Evolutionary conservation across 441 rosid species (phyloP).

Genomic region (Eutrema salsugineum): DNA sequence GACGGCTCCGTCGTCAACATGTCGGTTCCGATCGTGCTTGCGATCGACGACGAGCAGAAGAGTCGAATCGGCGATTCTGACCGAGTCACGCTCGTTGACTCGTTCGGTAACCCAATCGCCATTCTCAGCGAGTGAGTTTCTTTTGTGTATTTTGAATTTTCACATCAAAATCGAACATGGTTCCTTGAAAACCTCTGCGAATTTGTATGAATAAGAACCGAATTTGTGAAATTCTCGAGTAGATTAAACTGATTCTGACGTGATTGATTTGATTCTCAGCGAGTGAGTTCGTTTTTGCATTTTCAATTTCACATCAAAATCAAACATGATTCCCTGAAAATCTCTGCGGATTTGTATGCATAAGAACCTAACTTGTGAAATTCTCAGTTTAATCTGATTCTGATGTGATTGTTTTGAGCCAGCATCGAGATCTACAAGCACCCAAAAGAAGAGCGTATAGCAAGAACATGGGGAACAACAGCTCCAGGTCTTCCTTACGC

Average conservation of each 20-base stretch:
- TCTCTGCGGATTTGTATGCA: not conserved
- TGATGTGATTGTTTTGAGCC: slow-evolving; percentile 14
- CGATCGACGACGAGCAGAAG: slow-evolving; percentile 72
- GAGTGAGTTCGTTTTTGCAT: slow-evolving; percentile 51
- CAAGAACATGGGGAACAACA: slow-evolving; percentile 95
- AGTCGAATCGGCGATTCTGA: slow-evolving; percentile 56
- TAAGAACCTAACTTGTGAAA: not conserved
- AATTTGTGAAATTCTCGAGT: not conserved
- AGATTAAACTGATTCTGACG: no score
- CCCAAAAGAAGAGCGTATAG: slow-evolving; percentile 87
- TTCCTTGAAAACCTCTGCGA: not conserved
- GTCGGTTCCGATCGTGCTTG: slow-evolving; percentile 92
- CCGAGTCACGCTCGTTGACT: slow-evolving; percentile 72
- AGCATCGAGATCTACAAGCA: slow-evolving; percentile 93
- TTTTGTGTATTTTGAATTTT: not conserved
- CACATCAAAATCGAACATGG: not conserved
- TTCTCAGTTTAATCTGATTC: not conserved
- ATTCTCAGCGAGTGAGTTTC: slow-evolving; percentile 68
- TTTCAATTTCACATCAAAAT: no score
- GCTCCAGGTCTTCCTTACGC: slow-evolving; percentile 86
- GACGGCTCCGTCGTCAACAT: slow-evolving; percentile 89
- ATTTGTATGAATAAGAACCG: not conserved
- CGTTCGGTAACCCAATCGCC: slow-evolving; percentile 52
- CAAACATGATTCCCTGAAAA: not conserved
- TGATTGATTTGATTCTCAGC: slow-evolving; percentile 42